Evolutionary conservation across 371 early-diverging fungal genomes (phyloP).

Genomic region (Neoconidiobolus thromboides): DNA sequence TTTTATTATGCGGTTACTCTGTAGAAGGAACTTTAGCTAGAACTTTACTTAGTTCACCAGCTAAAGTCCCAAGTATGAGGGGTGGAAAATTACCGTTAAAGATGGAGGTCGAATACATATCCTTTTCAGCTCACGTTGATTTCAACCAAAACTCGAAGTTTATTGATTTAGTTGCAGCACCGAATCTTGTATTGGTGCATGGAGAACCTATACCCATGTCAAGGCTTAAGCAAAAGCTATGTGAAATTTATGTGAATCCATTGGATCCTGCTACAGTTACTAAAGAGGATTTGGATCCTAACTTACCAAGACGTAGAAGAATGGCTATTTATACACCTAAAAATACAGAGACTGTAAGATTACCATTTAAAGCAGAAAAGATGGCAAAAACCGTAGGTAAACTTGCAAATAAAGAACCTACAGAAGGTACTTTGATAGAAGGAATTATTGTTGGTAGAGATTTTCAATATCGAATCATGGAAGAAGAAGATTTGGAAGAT

Average conservation of each 20-base stretch:
- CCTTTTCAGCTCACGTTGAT: conserved; percentile 99
- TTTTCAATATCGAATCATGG: conserved; percentile 72
- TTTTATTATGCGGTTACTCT: conserved; percentile 98
- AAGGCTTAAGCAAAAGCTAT: conserved; percentile 79
- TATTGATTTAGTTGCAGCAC: conserved; percentile 90
- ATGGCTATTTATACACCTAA: conserved; percentile 82
- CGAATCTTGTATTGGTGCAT: conserved; percentile 97
- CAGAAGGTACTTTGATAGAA: conserved; percentile 31
- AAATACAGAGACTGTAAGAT: conserved; percentile 84
- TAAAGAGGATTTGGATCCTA: background rate
- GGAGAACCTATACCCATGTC: conserved; percentile 98
- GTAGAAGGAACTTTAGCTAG: conserved; percentile 98
- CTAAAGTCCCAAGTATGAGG: conserved; percentile 70
- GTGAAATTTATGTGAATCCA: conserved; percentile 26
- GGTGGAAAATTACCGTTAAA: conserved; percentile 81
- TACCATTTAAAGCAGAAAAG: conserved; percentile 92
- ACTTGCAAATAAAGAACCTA: conserved; percentile 47
- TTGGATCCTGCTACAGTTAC: conserved; percentile 12
- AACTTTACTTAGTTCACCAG: conserved; percentile 86
- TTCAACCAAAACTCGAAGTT: conserved; percentile 96
- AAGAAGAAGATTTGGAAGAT: conserved; percentile 50
- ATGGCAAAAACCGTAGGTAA: conserved; percentile 78
- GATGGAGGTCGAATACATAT: conserved; percentile 93
- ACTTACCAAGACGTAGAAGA: conserved; percentile 21
- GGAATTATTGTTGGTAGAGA: conserved; percentile 82